These are phyloP conservation scores for Hibiscus trionum DNA, from an alignment of 345 rosid genomes.

Conservation along the genomic window DNA sequence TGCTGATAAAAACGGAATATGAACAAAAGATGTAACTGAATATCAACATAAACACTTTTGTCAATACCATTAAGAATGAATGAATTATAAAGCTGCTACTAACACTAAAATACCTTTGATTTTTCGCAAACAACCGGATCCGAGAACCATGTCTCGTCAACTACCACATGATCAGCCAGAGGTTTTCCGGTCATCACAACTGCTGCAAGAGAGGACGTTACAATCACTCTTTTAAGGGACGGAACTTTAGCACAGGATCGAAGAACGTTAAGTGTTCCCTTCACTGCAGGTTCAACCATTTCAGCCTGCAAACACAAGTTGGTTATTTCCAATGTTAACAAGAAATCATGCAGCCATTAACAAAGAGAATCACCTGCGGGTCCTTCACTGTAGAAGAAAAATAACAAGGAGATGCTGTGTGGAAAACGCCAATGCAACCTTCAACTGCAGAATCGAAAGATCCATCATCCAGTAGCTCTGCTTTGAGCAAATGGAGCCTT, in stretches of 20 bases:
- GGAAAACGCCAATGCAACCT: slow-evolving; percentile 31
- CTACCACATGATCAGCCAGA: background rate
- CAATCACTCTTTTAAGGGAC: background rate
- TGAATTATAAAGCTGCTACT: background rate
- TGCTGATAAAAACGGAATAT: slow-evolving; percentile 7
- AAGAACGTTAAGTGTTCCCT: slow-evolving; percentile 2
- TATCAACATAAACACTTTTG: background rate
- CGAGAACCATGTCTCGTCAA: slow-evolving; percentile 6
- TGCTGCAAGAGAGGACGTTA: background rate
- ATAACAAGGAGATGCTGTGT: slow-evolving; percentile 23
- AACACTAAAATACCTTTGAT: background rate
- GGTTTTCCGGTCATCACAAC: background rate
- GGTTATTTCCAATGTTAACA: too few species aligned
- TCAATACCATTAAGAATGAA: too few species aligned
- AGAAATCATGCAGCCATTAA: too few species aligned
- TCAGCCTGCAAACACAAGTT: background rate
- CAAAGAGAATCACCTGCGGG: background rate
- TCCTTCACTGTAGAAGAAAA: background rate
- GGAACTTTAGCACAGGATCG: background rate
- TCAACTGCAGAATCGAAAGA: slow-evolving; percentile 25
- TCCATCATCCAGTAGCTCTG: slow-evolving; percentile 27
- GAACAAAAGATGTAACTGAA: background rate
- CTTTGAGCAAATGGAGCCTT: slow-evolving; percentile 28
- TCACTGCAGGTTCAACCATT: background rate
- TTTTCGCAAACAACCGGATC: background rate